Conservation (phyloP, 2,329 filamentous ascomycete genomes). For the Apiospora hydei region DNA sequence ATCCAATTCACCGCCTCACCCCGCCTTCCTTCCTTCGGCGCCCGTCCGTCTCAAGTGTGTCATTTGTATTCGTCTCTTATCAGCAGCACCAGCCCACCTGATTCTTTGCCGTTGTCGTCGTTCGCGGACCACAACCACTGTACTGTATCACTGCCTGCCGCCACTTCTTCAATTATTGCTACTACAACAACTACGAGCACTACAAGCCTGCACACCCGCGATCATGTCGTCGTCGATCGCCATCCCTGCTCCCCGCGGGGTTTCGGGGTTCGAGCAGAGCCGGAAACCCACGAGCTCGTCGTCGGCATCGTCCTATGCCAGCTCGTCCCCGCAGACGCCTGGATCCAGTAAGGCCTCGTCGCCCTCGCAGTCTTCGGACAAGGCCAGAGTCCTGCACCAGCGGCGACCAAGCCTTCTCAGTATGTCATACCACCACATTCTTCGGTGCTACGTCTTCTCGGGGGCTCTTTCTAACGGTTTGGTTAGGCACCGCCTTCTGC, state of each 20-base stretch:
- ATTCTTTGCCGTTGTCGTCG: neutral
- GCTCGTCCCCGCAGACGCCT: slow-evolving; percentile 56
- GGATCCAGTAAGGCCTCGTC: slow-evolving; percentile 48
- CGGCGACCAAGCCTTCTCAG: slow-evolving; percentile 69
- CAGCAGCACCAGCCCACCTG: slow-evolving; percentile 5
- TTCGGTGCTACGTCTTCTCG: slow-evolving; percentile 31
- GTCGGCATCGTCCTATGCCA: slow-evolving; percentile 66
- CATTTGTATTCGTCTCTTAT: slow-evolving; percentile 19
- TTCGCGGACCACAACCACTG: slow-evolving; percentile 1
- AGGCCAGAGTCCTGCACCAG: slow-evolving; percentile 55
- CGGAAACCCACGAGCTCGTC: slow-evolving; percentile 60
- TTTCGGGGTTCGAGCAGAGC: slow-evolving; percentile 46
- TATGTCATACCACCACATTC: slow-evolving; percentile 45
- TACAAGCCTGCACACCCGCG: slow-evolving; percentile 29
- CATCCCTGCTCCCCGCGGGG: slow-evolving; percentile 61
- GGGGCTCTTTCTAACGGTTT: slow-evolving; percentile 19
- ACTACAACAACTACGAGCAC: neutral
- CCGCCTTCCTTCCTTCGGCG: slow-evolving; percentile 1
- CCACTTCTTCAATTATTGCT: neutral
- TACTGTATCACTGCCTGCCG: neutral
- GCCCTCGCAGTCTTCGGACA: slow-evolving; percentile 49
- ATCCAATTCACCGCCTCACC: slow-evolving; percentile 7
- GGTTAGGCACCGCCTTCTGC: slow-evolving; percentile 72
- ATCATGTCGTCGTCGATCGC: slow-evolving; percentile 73
- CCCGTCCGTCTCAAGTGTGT: neutral